Base-by-base conservation (phyloP, 495 filamentous ascomycete genomes). In the Mytilinidion resinicola region DNA sequence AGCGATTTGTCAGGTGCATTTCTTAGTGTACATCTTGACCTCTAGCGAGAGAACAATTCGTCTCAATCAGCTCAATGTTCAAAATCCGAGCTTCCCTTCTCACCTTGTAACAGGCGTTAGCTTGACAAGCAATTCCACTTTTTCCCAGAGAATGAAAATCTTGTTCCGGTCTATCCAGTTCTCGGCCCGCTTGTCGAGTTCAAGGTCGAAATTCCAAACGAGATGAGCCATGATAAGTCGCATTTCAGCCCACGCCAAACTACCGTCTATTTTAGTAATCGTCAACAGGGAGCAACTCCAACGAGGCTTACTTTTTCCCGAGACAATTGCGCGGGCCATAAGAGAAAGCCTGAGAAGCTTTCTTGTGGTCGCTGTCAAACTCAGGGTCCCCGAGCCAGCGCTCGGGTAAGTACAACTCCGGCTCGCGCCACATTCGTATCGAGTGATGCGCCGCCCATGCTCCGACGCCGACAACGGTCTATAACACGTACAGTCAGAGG, bases 291-390 rank as follows among this genome's bases (percentile, higher is more conserved):
- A 35, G 35, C 46, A 46, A 33, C 48, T 64, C 69, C 34, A 67
- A 57, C 37, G 38, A 67, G 38, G 76, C 80, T 67, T 66, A 84
- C 80, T 78, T 79, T 63, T 73, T 70, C 34, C 84, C 84, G 38
- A 85, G 71, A 56, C 84, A 87, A 61, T 84, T 81, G 17, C 85
- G 68, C 1, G 79, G 74, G 0, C 85, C 84, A 30, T 78, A 21
- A 30, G 74, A 73, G 55, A 87, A 88, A 1, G 83, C 81, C 57
- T 80, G 75, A 33, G 78, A 64, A 6, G 73, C 74, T 10, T 71
- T 69, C 15, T 68, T 63, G 9, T 70, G 65, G 54, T 83, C 81
- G 20, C 72, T 68, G 15, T 54, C 63, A 61, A 71, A 80, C 35
- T 59, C 64, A 14, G 53, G 50, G 25, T 72, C 67, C 0, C 65